Percentiles rank a stretch among this genome's conserved stretches.
phyloP scores from a whole-genome alignment of 495 filamentous ascomycete genomes.

The Apiosordaria backusii region DNA sequence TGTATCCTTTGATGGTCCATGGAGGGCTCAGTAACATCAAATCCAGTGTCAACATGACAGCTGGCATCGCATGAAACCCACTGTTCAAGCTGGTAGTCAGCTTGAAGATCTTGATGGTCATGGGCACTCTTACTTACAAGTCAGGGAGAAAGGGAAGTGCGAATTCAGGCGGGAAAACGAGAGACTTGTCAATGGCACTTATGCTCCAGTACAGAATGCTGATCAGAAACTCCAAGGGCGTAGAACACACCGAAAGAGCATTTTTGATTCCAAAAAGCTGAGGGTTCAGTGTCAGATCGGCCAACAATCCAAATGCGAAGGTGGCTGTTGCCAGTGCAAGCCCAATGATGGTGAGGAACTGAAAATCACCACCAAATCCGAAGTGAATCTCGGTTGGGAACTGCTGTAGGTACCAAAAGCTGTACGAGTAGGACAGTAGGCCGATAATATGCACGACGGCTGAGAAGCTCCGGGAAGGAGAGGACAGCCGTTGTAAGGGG shows the following conservation, averaged over 20 bases:
- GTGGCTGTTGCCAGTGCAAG: constrained; percentile 65
- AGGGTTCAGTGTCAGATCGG: constrained; percentile 65
- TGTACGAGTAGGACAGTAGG: constrained; percentile 63
- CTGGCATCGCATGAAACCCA: constrained; percentile 74
- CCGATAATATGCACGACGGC: constrained; percentile 67
- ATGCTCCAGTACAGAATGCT: constrained; percentile 84
- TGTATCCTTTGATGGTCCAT: constrained; percentile 63
- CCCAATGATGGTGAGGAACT: constrained; percentile 83
- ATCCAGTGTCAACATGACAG: constrained; percentile 67
- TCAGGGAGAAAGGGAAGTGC: constrained; percentile 53
- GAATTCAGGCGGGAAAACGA: constrained; percentile 48
- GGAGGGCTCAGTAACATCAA: constrained; percentile 75
- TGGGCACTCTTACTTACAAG: constrained; percentile 34
- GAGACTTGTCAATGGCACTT: constrained; percentile 57
- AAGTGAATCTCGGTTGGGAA: constrained; percentile 52
- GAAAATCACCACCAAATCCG: constrained; percentile 78
- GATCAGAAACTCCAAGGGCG: constrained; percentile 78
- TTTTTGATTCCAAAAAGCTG: constrained; percentile 73
- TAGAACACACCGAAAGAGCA: constrained; percentile 62
- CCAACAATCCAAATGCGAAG: constrained; percentile 66
- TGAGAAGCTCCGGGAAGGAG: constrained; percentile 68
- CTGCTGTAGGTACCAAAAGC: constrained; percentile 56
- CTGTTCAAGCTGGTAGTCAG: constrained; percentile 10
- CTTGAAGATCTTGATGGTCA: neutral
- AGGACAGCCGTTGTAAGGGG: constrained; percentile 66